Percentiles rank a stretch among this genome's conserved stretches.
phyloP scores from a whole-genome alignment of 2,329 filamentous ascomycete species.

The Pestalotiopsis sp. region DNA sequence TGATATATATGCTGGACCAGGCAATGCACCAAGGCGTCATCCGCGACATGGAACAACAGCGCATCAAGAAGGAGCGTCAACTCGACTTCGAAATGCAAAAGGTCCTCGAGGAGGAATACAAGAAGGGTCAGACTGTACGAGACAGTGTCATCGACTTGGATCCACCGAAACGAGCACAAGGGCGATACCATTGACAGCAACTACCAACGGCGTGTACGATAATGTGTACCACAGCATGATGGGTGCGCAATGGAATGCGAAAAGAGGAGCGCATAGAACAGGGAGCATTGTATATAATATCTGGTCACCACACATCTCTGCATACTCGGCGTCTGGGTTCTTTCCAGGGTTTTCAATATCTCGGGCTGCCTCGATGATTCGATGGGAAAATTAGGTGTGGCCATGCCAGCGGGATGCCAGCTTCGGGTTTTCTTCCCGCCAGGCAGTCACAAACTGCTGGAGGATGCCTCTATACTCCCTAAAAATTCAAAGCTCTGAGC shows the following conservation, averaged over 20 bases:
- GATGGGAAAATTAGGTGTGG: background rate
- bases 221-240: background rate
- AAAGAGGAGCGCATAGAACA: background rate
- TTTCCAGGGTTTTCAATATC: background rate
- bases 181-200: slow-evolving; percentile 14
- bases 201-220: background rate
- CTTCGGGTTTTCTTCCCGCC: background rate
- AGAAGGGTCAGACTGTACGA: slow-evolving; percentile 78
- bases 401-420: background rate
- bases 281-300: background rate
- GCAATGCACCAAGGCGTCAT: slow-evolving; percentile 96
- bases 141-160: slow-evolving; percentile 12
- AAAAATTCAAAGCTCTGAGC: background rate
- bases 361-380: background rate
- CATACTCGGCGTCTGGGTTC: background rate
- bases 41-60: slow-evolving; percentile 92
- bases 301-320: background rate
- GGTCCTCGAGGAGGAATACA: slow-evolving; percentile 84
- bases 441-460: background rate
- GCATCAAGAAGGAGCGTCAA: slow-evolving; percentile 86
- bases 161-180: slow-evolving; percentile 15
- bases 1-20: slow-evolving; percentile 45
- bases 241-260: background rate
- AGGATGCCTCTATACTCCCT: background rate
- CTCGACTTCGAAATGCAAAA: slow-evolving; percentile 93